Base-by-base conservation (phyloP, 495 filamentous ascomycete species). In the Daldinia grandis region DNA sequence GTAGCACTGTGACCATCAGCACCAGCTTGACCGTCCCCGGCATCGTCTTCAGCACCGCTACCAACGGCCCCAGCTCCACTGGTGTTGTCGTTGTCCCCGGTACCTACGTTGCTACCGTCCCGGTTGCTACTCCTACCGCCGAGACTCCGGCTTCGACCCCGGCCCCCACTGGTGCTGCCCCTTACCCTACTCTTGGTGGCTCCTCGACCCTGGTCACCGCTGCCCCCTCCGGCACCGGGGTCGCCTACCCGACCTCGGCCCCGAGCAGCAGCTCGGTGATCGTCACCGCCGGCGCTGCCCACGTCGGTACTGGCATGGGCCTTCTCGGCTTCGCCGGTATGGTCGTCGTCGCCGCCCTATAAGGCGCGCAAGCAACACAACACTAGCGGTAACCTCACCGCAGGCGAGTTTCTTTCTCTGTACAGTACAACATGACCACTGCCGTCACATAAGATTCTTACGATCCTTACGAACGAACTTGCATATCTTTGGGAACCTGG, bases 1-100 rank as follows among this genome's bases (percentile, higher is more conserved):
- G 82, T 81, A 84, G 81, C 71, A 86, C 85, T 54, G 77, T 82
- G 19, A 68, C 77, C 37, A 78, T 91, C 76, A 81, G 78, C 81
- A 93, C 89, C 63, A 79, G 79, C 68, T 76, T 91, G 69, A 90
- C 88, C 50, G 89, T 94, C 49, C 92, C 92, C n/a, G 89, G 92
- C 76, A 87, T 94, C 57, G 81, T 79, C 70, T 92, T 94, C 84
- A 86, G 85, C 49, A 93, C 90, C 49, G 75, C 76, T 68, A 81
- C 80, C 30, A 64, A 75, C 17, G 77, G 77, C 50, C 64, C 73
- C 25, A 78, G 81, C 42, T 76, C 77, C 12, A 75, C 69, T 14
- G 78, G 76, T 38, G 84, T 87, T 44, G 84, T 78, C 24, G 71
- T 88, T 40, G 81, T 85, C 0, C 87, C 88, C 17, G 85, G 83